Base-by-base conservation (phyloP, 1,284 basidiomycete species). In the Fomitopsis pinicola region DNA sequence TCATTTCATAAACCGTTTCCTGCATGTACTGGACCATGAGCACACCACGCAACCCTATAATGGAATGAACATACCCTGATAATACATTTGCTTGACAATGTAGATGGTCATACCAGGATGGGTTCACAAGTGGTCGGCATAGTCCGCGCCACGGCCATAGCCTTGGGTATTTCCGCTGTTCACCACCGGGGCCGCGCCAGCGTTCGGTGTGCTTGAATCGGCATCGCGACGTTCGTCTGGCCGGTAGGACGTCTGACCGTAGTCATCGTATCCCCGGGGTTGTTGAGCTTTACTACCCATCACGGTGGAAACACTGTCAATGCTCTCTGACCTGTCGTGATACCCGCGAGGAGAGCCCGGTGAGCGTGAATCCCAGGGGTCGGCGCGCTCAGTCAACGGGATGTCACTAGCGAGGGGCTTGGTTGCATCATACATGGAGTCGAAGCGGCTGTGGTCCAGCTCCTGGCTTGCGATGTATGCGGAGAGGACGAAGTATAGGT, bases 401-500 rank as follows among this genome's bases (percentile, higher is more conserved):
- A 88, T 89, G 73, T 86, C 86, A 68, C 76, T 81, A 65, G 78
- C 83, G 69, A 88, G 77, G 46, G 86, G 81, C 64, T 81, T 81
- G 58, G 83, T 81, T 17, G 87, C 79, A 69, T 90, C 88, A 74
- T 88, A 87, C 61, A 94, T 80, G 28, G 86, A 84, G 71, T 90
- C 86, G 73, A 94, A 95, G 68, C 89, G 87, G 64, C 84, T 84
- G 73, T 94, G 92, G 71, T 94, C 93, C 36, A 79, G 80, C 38
- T 87, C 86, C 73, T 96, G 94, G 22, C 84, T 82, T 17, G 80
- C 77, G 10, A 88, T 84, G 74, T 95, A 97, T 5, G 86, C 85
- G 9, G 85, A 84, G 40, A 93, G 71, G 46, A 95, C 81, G 63
- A 89, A 72, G 67, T 82, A 83, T 57, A 93, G 78, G 73, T 94